phyloP scores from a whole-genome alignment of 2,329 filamentous ascomycete genomes.

The Fusarium staphyleae region DNA sequence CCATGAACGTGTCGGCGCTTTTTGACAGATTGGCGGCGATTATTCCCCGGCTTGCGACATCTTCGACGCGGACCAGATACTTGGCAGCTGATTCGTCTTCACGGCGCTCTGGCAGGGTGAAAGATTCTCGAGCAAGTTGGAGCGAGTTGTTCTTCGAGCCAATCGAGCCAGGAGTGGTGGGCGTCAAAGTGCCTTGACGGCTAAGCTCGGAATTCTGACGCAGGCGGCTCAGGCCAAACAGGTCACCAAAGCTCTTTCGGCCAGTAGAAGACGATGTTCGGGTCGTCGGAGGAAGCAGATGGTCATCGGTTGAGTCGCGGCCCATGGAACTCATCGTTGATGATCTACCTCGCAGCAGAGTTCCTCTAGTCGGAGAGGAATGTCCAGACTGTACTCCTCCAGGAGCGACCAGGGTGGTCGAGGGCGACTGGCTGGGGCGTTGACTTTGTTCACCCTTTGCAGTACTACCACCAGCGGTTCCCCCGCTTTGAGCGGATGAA shows the following conservation, averaged over 20 bases:
- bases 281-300: slow-evolving; percentile 70
- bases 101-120: slow-evolving; percentile 77
- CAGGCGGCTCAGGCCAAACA: slow-evolving; percentile 80
- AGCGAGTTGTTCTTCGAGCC: slow-evolving; percentile 85
- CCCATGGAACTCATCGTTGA: slow-evolving; percentile 88
- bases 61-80: slow-evolving; percentile 85
- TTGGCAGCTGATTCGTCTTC: slow-evolving; percentile 91
- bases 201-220: slow-evolving; percentile 81
- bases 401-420: slow-evolving; percentile 56
- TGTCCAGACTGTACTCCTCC: slow-evolving; percentile 60
- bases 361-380: slow-evolving; percentile 71
- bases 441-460: slow-evolving; percentile 27
- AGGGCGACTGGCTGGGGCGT: slow-evolving; percentile 49
- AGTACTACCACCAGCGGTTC: slow-evolving; percentile 31
- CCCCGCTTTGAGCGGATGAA: slow-evolving; percentile 46
- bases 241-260: slow-evolving; percentile 89
- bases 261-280: slow-evolving; percentile 89
- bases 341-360: slow-evolving; percentile 76
- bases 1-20: slow-evolving; percentile 82
- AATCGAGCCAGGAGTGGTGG: slow-evolving; percentile 72
- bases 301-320: slow-evolving; percentile 74
- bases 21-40: slow-evolving; percentile 89
- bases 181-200: slow-evolving; percentile 72
- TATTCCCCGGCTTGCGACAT: slow-evolving; percentile 77
- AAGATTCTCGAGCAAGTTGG: slow-evolving; percentile 74